Conservation (phyloP, 352 stramenopile species). For the Pythium rhizo-oryzae region DNA sequence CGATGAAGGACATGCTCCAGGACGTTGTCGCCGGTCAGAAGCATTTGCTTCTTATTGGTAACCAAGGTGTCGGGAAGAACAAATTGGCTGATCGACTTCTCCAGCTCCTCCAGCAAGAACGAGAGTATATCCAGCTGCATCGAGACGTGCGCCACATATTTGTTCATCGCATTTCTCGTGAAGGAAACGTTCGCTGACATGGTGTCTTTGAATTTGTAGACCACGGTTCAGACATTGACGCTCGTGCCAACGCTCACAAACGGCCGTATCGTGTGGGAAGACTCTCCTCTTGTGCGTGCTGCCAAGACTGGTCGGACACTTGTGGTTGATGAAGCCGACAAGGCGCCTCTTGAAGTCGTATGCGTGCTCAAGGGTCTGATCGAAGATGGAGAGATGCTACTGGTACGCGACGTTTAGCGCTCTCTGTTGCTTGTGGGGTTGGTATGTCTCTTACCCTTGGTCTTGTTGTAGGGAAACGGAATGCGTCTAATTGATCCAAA, state of each 20-base stretch:
- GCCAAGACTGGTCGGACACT: slow-evolving; percentile 91
- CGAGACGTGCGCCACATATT: slow-evolving; percentile 69
- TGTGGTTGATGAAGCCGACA: slow-evolving; percentile 97
- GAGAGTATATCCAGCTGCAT: slow-evolving; percentile 98
- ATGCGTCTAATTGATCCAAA: slow-evolving; percentile 77
- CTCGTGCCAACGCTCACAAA: slow-evolving; percentile 87
- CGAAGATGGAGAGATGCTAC: slow-evolving; percentile 95
- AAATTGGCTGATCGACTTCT: slow-evolving; percentile 93
- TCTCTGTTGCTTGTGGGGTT: neutral
- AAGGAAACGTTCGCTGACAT: neutral
- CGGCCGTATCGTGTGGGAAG: slow-evolving; percentile 91
- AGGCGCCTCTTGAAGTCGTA: slow-evolving; percentile 96
- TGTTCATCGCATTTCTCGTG: neutral
- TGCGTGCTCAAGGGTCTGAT: slow-evolving; percentile 95
- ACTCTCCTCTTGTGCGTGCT: slow-evolving; percentile 95
- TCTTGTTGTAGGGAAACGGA: slow-evolving; percentile 71
- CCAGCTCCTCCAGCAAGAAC: slow-evolving; percentile 90
- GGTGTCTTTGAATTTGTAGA: slow-evolving; percentile 41
- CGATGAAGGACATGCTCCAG: slow-evolving; percentile 88
- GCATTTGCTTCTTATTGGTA: slow-evolving; percentile 93
- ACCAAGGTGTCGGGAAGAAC: slow-evolving; percentile 96
- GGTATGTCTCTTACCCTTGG: too few relatives aligned
- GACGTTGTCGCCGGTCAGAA: slow-evolving; percentile 88
- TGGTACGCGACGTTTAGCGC: slow-evolving; percentile 44
- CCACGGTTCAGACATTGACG: slow-evolving; percentile 94